Evolutionary conservation across 208 protist genomes (phyloP), one percentile per base, ranked within the genome.

Genomic region (Trypanosoma rangeli): DNA sequence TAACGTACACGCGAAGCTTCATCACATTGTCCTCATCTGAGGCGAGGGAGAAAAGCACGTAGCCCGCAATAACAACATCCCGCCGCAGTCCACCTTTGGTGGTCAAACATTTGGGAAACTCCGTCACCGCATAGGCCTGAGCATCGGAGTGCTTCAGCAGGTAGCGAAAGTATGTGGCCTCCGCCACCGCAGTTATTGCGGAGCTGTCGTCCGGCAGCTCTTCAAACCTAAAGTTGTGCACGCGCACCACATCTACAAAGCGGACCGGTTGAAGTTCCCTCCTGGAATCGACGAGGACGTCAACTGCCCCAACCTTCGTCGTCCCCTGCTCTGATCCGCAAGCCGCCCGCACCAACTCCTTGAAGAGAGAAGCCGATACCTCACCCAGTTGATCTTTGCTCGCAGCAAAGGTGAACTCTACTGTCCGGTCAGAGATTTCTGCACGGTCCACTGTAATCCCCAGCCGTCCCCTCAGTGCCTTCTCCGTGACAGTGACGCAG

Each of bases 121-220:
- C 67, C 0, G 54, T 68, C 39, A 97, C 74, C 49, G 64, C 66
- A 62, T 84, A 87, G 22, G 80, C 82, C 24, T 63, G 50, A 20
- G 82, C 64, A 16, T 83, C 82, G 4, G 82, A 83, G n/a, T 84
- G 72, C n/a, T 84, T 85, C 26, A 81, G 76, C 24, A 97, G 72
- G 71, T 85, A 86, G 12, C 89, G 89, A 3, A 82, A 68, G 68
- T 97, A 97, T 2, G 87, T 87, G 1, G 83, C 83, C 76, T 97
- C 89, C 9, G 87, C 92, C n/a, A 94, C 74, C 22, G 86, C 70
- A 2, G 82, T 76, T 28, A 94, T 69, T 28, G 74, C 73, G 13
- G 78, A 35, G 63, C 86, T 87, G 64, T 85, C 79, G 16, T 59
- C 73, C 0, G 92, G 92, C 24, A 97, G 66, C 33, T 90, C 87